Conservation (phyloP, 2,329 filamentous ascomycete species). For the Diaporthe vaccinii region DNA sequence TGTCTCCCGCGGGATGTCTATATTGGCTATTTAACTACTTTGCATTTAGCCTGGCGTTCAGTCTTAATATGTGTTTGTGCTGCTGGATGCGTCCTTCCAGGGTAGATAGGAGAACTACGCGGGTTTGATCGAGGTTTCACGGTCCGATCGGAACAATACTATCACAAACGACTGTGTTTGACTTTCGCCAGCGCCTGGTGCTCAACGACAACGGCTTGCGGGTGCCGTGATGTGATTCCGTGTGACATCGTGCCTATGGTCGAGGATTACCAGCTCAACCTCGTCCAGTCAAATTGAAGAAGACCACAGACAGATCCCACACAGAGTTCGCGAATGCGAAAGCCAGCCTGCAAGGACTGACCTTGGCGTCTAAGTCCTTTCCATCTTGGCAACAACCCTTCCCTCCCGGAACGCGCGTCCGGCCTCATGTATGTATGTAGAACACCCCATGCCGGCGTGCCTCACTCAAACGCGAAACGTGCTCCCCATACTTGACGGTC, state of each 20-base stretch:
- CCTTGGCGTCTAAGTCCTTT: neutral
- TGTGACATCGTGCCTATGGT: neutral
- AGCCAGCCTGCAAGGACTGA: constrained; percentile 2
- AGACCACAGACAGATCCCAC: too few species aligned
- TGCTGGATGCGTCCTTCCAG: neutral
- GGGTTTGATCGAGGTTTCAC: neutral
- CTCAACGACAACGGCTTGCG: neutral
- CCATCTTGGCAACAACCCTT: constrained; percentile 11
- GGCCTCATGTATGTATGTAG: neutral
- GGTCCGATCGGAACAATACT: neutral
- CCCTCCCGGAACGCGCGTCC: neutral
- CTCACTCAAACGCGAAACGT: neutral
- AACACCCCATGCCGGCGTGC: neutral
- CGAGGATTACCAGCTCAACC: neutral
- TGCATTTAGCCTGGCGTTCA: constrained; percentile 36
- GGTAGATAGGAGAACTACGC: neutral
- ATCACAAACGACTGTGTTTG: neutral
- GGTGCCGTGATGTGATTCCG: neutral
- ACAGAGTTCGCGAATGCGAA: neutral
- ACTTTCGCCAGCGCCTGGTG: neutral
- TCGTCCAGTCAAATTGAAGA: neutral
- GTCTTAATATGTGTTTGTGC: neutral
- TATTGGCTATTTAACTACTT: constrained; percentile 16
- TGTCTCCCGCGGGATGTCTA: neutral
- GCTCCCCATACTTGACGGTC: neutral